A percentile compares a stretch with the other conserved stretches of the same genome.
These are phyloP conservation scores for Echinochloa phyllopogon DNA, from an alignment of 176 grass and related monocot genomes.

Conservation along the genomic window DNA sequence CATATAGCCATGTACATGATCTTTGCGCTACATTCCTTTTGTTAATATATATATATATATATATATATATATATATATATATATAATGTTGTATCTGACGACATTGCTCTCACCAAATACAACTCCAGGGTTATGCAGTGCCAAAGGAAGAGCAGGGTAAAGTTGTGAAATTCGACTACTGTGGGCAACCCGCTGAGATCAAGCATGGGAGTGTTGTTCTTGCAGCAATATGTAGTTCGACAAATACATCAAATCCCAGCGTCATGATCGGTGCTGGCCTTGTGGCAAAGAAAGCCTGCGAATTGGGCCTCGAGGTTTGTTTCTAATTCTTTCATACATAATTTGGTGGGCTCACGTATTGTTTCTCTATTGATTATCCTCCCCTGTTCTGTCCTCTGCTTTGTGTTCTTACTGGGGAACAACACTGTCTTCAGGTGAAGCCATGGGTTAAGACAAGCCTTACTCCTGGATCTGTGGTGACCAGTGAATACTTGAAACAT, in stretches of 20 bases:
- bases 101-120: not conserved
- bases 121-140: slow-evolving; percentile 59
- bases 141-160: slow-evolving; percentile 66
- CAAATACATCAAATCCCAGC: slow-evolving; percentile 71
- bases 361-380: not conserved
- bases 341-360: not conserved
- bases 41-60: no score
- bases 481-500: slow-evolving; percentile 59
- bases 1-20: no score
- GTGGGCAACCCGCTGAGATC: slow-evolving; percentile 52
- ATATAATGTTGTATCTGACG: not conserved
- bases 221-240: slow-evolving; percentile 70
- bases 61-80: no score
- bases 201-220: slow-evolving; percentile 73
- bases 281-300: slow-evolving; percentile 70
- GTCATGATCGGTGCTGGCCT: slow-evolving; percentile 66
- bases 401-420: not conserved
- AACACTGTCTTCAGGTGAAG: slow-evolving; percentile 53
- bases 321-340: not conserved
- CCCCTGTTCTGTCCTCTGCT: not conserved
- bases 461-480: slow-evolving; percentile 67
- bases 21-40: not conserved
- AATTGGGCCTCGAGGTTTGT: slow-evolving; percentile 53
- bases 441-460: slow-evolving; percentile 79
- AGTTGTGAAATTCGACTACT: slow-evolving; percentile 68